Percentiles rank a stretch among this genome's conserved stretches.
These are phyloP conservation scores for Fraxinus paxiana DNA, from an alignment of 305 asterid species.

Conservation along the genomic window DNA sequence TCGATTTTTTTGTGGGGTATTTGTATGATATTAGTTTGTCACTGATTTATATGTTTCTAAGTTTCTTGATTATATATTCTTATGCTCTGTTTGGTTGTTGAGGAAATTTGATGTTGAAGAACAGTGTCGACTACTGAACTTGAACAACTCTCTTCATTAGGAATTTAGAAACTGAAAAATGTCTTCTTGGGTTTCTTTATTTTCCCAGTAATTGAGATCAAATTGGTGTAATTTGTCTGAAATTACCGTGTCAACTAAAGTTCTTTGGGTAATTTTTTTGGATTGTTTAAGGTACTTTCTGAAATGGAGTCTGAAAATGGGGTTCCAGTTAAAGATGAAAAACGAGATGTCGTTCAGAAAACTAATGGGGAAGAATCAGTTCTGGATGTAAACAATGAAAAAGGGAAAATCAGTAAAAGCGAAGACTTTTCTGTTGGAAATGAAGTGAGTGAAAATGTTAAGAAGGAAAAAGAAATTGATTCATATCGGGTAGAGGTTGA, in stretches of 20 bases:
- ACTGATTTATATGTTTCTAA: background rate
- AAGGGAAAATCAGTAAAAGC: conserved; percentile 31
- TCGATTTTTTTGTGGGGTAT: conserved; percentile 12
- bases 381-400: conserved; percentile 41
- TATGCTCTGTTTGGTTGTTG: conserved; percentile 16
- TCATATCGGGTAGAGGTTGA: conserved; percentile 27
- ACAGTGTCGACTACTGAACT: background rate
- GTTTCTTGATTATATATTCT: conserved; percentile 16
- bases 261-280: background rate
- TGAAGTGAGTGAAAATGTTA: conserved; percentile 30
- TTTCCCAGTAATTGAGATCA: background rate
- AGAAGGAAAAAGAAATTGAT: conserved; percentile 30
- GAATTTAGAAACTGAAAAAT: background rate
- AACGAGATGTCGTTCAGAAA: conserved; percentile 36
- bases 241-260: background rate
- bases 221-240: background rate
- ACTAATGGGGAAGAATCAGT: conserved; percentile 34
- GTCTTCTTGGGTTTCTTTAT: conserved; percentile 3
- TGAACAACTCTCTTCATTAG: conserved; percentile 11
- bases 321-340: conserved; percentile 51
- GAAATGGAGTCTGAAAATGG: conserved; percentile 67
- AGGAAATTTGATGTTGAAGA: background rate
- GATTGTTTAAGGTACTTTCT: conserved; percentile 12
- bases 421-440: conserved; percentile 23
- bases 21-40: background rate